Evolutionary conservation across 352 stramenopile species (phyloP).

Genomic region (Pythium biforme): DNA sequence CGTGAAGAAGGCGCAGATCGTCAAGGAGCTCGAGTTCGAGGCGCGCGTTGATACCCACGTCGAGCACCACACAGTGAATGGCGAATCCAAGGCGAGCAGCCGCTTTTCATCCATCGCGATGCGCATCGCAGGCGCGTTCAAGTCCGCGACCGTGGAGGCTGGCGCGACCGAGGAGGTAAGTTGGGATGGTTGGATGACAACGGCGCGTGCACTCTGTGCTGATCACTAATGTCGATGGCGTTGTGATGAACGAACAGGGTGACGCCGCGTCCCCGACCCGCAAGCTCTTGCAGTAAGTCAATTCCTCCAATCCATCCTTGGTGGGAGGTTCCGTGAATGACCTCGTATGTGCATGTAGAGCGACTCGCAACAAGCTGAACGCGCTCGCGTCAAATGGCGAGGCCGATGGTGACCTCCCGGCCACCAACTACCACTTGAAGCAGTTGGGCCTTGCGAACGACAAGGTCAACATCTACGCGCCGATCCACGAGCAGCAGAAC

Average conservation of each 20-base stretch:
- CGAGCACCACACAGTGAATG: constrained; percentile 30
- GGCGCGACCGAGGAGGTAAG: neutral
- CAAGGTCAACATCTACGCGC: constrained; percentile 82
- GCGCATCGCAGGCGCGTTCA: constrained; percentile 28
- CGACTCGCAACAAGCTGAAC: constrained; percentile 38
- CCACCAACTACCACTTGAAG: constrained; percentile 79
- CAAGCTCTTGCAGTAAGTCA: constrained; percentile 35
- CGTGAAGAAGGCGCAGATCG: constrained; percentile 49
- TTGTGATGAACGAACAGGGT: constrained; percentile 1
- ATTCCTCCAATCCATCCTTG: too few relatives aligned
- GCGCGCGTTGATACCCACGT: constrained; percentile 41
- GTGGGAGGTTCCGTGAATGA: too few relatives aligned
- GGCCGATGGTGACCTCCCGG: constrained; percentile 24
- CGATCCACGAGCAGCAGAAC: constrained; percentile 57
- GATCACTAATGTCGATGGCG: neutral
- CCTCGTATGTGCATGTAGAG: too few relatives aligned
- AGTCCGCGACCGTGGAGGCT: constrained; percentile 10
- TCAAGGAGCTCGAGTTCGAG: constrained; percentile 61
- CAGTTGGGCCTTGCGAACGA: constrained; percentile 64
- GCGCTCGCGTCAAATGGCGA: constrained; percentile 25
- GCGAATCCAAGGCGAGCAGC: constrained; percentile 32
- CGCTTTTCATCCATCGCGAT: constrained; percentile 24
- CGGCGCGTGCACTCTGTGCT: neutral
- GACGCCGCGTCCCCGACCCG: constrained; percentile 24
- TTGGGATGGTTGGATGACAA: too few relatives aligned